phyloP scores from a whole-genome alignment of 2,329 filamentous ascomycete genomes.

The Penicillium griseofulvum region DNA sequence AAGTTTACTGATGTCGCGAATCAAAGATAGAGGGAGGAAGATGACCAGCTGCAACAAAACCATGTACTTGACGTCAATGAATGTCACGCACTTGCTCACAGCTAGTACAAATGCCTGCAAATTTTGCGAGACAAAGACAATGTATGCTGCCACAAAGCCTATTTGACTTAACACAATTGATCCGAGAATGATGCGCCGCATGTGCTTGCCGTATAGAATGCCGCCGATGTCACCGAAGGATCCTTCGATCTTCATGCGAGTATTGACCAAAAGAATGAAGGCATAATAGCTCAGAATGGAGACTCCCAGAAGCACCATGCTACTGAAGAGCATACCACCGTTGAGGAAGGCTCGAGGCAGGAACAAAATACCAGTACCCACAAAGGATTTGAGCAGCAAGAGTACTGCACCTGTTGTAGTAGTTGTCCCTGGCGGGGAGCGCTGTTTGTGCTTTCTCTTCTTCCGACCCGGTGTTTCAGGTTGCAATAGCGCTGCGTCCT shows the following conservation, averaged over 20 bases:
- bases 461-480: conserved; percentile 66
- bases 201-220: conserved; percentile 83
- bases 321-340: conserved; percentile 96
- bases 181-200: conserved; percentile 80
- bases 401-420: conserved; percentile 75
- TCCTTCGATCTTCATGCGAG: conserved; percentile 79
- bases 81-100: conserved; percentile 80
- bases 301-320: conserved; percentile 80
- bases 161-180: conserved; percentile 96
- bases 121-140: conserved; percentile 95
- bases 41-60: conserved; percentile 94
- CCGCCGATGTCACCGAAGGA: conserved; percentile 98
- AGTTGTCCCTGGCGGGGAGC: conserved; percentile 71
- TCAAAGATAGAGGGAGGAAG: conserved; percentile 88
- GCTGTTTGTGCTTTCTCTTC: conserved; percentile 72
- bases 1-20: conserved; percentile 95
- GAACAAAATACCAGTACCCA: conserved; percentile 93
- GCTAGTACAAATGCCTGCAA: conserved; percentile 91
- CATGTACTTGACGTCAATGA: conserved; percentile 82
- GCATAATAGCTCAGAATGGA: conserved; percentile 92
- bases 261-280: conserved; percentile 89
- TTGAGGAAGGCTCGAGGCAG: conserved; percentile 90
- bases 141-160: conserved; percentile 92
- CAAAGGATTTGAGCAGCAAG: conserved; percentile 92
- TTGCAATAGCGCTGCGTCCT: conserved; percentile 77